Percentiles rank a stretch among this genome's conserved stretches.
Conservation (phyloP, 257 asterid genomes). For the Nicotiana knightiana region DNA sequence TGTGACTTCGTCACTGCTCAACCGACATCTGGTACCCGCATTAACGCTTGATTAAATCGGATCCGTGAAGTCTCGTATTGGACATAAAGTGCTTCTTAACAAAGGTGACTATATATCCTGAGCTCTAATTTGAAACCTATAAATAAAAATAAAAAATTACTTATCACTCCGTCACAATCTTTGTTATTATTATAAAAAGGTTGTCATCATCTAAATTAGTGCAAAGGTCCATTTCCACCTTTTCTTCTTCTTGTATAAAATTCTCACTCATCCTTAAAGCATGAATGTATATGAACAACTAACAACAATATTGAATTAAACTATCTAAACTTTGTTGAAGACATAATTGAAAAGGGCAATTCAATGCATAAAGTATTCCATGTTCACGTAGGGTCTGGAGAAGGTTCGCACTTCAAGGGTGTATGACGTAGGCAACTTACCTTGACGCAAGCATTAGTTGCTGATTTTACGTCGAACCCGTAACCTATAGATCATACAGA, state of each 20-base stretch:
- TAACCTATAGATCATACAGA: too few species aligned
- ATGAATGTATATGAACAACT: not conserved
- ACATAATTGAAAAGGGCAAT: not conserved
- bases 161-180: accelerated
- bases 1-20: too few species aligned
- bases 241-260: not conserved
- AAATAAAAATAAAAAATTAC: too few species aligned
- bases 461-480: accelerated
- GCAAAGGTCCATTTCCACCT: not conserved
- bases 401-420: accelerated
- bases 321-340: not conserved
- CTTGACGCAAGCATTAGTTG: too few species aligned
- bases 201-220: not conserved
- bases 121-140: accelerated
- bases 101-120: too few species aligned
- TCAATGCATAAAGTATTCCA: accelerated
- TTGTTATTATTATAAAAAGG: not conserved
- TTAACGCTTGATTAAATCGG: too few species aligned
- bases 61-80: too few species aligned
- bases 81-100: too few species aligned
- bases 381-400: accelerated
- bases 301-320: not conserved
- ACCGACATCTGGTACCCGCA: too few species aligned
- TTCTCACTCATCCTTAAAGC: not conserved
- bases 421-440: too few species aligned